Base-by-base conservation (phyloP, 2,329 filamentous ascomycete genomes). In the Colletotrichum shisoi region DNA sequence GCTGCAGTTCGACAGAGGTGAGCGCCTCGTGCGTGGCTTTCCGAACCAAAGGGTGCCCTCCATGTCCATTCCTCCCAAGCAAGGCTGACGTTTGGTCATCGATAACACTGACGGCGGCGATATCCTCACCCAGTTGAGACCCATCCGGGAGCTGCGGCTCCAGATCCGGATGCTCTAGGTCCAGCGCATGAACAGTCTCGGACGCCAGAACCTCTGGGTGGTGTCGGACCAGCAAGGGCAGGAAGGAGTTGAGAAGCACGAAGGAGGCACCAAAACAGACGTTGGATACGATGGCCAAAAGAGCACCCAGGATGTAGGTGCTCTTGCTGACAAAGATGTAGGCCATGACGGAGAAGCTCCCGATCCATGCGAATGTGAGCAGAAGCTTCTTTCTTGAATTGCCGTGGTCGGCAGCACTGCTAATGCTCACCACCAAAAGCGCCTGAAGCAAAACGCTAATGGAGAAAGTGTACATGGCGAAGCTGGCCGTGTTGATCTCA, bases 391-490 rank as follows among this genome's bases (percentile, higher is more conserved):
- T 99, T 67, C 95, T 89, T 80, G 94, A 95, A 72, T 87, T 90
- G 70, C 95, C 95, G 78, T 98, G 94, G 77, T 99, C 95, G 64
- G 95, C 95, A 8, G 94, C 94, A 62, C 92, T 95, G 74, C 93
- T 97, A 83, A 99, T 97, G 74, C 93, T 96, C 70, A 99, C 93
- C 49, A 99, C 96, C 37, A 98, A 81, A 34, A 98, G 79, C 1
- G 94, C 91, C 77, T 99, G 95, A 12, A 97, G 78, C 21, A 97
- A 79, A 1, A 99, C 95, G 76, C 92, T 96, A 74, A 96, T 83
- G 65, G 93, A 96, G 79, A 99, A 99, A 2, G 93, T 97, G 79
- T 98, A 98, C 93, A 98, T 96, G 76, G 93, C 94, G 77, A 98
- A 97, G 77, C 92, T 96, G 42, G 94, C 94, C 0, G 94, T 97